A percentile compares a stretch with the other conserved stretches of the same genome.
phyloP scores from a whole-genome alignment of 768 basidiomycete genomes.

The Leccinum disarticulatum region DNA sequence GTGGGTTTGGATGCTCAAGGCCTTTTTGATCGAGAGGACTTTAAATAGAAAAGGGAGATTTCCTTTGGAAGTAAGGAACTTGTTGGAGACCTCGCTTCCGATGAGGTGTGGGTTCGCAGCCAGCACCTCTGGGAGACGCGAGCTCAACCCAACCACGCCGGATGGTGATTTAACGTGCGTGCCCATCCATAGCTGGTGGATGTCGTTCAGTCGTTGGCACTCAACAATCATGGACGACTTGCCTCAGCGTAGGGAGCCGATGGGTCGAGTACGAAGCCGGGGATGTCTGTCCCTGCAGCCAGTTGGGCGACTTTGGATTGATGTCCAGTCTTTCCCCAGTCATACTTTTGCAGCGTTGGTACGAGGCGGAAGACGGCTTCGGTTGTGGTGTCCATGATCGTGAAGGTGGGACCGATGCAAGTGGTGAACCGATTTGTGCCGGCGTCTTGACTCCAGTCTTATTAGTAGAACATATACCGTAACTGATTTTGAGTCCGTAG shows the following conservation, averaged over 20 bases:
- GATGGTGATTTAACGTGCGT: slow-evolving; percentile 84
- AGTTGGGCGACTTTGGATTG: slow-evolving; percentile 88
- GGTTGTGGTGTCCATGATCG: slow-evolving; percentile 24
- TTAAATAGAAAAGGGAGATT: slow-evolving; percentile 93
- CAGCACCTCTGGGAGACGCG: slow-evolving; percentile 59
- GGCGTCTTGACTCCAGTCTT: neutral
- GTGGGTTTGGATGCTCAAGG: slow-evolving; percentile 89
- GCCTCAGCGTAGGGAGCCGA: slow-evolving; percentile 91
- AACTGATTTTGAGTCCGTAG: neutral
- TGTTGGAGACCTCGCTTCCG: slow-evolving; percentile 52
- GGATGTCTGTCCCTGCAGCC: slow-evolving; percentile 57
- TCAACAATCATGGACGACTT: slow-evolving; percentile 24
- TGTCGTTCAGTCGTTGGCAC: neutral
- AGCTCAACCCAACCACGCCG: slow-evolving; percentile 45
- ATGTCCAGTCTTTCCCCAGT: slow-evolving; percentile 89
- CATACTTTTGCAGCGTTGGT: slow-evolving; percentile 87
- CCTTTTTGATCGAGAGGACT: slow-evolving; percentile 85
- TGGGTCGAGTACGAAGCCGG: slow-evolving; percentile 68
- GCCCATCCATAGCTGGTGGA: slow-evolving; percentile 93
- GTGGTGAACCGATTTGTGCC: neutral
- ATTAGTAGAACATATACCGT: neutral
- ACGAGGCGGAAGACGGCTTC: slow-evolving; percentile 70
- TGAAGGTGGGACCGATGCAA: neutral
- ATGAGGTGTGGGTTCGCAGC: slow-evolving; percentile 67
- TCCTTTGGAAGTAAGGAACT: slow-evolving; percentile 56